Evolutionary conservation across 345 rosid genomes (phyloP).

Genomic region (Gossypium mustelinum): DNA sequence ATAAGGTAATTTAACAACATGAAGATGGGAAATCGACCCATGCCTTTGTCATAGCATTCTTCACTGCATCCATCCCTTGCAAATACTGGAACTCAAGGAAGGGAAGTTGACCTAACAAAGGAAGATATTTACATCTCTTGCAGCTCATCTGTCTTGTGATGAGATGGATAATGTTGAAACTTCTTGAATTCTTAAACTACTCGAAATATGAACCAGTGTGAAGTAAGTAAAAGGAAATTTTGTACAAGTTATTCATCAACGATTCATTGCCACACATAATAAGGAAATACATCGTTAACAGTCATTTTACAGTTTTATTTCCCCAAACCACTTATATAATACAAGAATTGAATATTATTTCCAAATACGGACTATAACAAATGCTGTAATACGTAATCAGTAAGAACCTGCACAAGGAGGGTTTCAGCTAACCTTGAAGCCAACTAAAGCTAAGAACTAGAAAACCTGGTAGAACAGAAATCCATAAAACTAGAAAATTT

Average conservation of each 20-base stretch:
- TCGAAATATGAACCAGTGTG: neutral
- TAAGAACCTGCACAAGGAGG: neutral
- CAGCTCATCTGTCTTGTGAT: no score
- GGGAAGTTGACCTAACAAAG: slow-evolving; percentile 24
- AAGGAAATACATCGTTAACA: neutral
- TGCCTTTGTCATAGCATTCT: no score
- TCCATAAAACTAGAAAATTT: neutral
- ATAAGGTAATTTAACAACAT: no score
- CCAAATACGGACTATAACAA: neutral
- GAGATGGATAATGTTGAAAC: no score
- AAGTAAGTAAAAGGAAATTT: neutral
- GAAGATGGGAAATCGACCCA: no score
- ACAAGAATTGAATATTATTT: neutral
- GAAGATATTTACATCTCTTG: slow-evolving; percentile 2
- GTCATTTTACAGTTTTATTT: neutral
- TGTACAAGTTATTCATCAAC: neutral
- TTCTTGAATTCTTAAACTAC: neutral
- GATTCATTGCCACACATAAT: neutral
- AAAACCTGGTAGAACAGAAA: neutral
- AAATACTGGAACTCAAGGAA: slow-evolving; percentile 18
- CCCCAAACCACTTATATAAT: neutral
- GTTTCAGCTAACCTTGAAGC: neutral
- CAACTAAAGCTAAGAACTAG: neutral
- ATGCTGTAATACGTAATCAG: neutral
- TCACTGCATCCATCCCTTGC: slow-evolving; percentile 14